Percentiles rank a stretch among this genome's conserved stretches.
Conservation (phyloP, 2,329 filamentous ascomycete genomes). For the Pseudomassariella vexata region DNA sequence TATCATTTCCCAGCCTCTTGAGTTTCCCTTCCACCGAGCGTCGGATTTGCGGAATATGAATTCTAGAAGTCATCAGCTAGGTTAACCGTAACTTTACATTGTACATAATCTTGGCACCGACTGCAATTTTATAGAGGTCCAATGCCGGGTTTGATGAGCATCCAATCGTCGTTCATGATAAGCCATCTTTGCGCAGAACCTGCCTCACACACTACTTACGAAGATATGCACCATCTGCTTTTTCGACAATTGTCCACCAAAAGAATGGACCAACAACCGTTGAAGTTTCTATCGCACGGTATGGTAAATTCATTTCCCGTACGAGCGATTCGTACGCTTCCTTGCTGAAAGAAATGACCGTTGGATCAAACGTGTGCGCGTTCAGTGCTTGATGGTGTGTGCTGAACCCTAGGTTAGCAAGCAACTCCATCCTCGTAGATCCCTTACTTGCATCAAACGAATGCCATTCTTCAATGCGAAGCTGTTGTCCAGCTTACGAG, state of each 20-base stretch:
- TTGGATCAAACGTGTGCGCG: background rate
- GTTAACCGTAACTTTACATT: too few species aligned
- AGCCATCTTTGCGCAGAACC: too few species aligned
- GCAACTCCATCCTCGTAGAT: too few species aligned
- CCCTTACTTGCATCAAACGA: background rate
- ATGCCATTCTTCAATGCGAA: background rate
- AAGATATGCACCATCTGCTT: background rate
- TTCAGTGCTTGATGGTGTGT: background rate
- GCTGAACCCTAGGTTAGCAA: background rate
- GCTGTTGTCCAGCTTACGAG: background rate
- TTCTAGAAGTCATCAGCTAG: too few species aligned
- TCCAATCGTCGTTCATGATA: background rate
- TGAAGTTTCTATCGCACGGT: conserved; percentile 2
- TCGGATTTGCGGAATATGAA: conserved; percentile 29
- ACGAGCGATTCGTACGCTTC: conserved; percentile 1
- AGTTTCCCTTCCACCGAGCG: conserved; percentile 20
- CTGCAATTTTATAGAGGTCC: too few species aligned
- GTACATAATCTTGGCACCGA: too few species aligned
- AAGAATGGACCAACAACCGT: conserved; percentile 6
- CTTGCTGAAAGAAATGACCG: conserved; percentile 1
- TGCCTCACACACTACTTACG: background rate
- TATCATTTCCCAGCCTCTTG: conserved; percentile 27
- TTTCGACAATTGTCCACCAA: conserved; percentile 4
- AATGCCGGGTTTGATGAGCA: background rate
- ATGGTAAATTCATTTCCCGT: background rate